Conservation (phyloP, 139 green algal species). For the Chlorella sp. region DNA sequence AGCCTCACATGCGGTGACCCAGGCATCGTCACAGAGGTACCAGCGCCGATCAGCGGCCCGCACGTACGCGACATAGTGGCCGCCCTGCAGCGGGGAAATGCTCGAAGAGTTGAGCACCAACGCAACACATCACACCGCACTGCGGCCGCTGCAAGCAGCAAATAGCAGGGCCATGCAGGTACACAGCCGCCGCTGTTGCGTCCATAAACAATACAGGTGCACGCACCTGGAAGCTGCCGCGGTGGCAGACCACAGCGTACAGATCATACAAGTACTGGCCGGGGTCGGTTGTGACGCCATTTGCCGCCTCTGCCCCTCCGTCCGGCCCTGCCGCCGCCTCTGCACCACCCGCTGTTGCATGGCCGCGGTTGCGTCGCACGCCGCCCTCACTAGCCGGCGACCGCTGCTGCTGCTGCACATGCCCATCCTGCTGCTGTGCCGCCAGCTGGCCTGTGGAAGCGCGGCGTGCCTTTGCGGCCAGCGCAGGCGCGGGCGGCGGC, state of each 20-base stretch:
- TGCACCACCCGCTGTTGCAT: background rate
- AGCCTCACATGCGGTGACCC: conserved; percentile 52
- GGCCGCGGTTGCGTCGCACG: background rate
- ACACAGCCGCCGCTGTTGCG: background rate
- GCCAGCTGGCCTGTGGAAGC: background rate
- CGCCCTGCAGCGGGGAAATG: conserved; percentile 49
- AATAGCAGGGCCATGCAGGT: too few relatives aligned
- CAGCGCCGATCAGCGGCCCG: conserved; percentile 58
- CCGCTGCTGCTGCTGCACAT: background rate
- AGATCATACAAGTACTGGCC: conserved; percentile 68
- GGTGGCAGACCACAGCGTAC: conserved; percentile 88
- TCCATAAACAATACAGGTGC: too few relatives aligned
- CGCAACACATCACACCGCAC: too few relatives aligned
- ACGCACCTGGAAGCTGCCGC: conserved; percentile 53
- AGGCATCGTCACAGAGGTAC: conserved; percentile 89
- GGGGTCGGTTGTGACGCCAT: background rate
- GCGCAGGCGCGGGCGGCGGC: background rate
- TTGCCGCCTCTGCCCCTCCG: conserved; percentile 24
- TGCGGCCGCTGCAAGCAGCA: too few relatives aligned
- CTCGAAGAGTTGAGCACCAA: too few relatives aligned
- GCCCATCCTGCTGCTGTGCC: background rate
- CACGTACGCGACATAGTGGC: conserved; percentile 89
- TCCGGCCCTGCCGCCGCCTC: conserved; percentile 18
- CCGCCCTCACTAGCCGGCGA: background rate
- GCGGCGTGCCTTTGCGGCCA: background rate